Evolutionary conservation across 768 basidiomycete species (phyloP).

Genomic region (Auricularia cornea): DNA sequence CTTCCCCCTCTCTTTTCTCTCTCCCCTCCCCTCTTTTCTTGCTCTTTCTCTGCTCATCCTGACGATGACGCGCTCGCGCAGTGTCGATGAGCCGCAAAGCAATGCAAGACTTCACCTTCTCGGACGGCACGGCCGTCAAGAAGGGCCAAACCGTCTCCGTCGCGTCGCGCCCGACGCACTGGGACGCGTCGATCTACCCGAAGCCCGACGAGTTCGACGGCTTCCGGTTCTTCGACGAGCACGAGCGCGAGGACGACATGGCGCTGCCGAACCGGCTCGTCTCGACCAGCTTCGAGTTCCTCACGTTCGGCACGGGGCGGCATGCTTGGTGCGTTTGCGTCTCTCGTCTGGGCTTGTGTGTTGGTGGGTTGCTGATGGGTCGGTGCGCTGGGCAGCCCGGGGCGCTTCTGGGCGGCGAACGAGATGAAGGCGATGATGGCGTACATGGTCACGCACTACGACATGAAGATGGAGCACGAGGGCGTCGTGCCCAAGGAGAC

Average conservation of each 20-base stretch:
- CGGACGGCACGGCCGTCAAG: conserved; percentile 25
- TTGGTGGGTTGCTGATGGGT: too few species aligned
- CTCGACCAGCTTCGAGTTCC: conserved; percentile 23
- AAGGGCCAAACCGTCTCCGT: conserved; percentile 15
- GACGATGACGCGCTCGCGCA: too few species aligned
- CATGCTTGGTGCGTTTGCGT: conserved; percentile 29
- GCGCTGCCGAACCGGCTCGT: conserved; percentile 21
- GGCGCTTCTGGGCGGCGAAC: conserved; percentile 38
- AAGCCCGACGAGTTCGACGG: conserved; percentile 3
- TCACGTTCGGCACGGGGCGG: conserved; percentile 30
- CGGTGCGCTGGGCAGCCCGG: too few species aligned
- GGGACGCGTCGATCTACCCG: conserved; percentile 1
- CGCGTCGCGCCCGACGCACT: conserved; percentile 1
- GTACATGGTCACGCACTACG: too few species aligned
- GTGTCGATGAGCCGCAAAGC: conserved; percentile 20
- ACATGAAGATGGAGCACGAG: too few species aligned
- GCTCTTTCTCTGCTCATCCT: too few species aligned
- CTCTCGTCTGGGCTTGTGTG: too few species aligned
- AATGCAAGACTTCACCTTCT: conserved; percentile 26
- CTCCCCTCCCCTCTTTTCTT: too few species aligned
- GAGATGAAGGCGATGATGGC: conserved; percentile 12
- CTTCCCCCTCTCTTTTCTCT: too few species aligned
- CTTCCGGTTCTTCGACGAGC: conserved; percentile 1
- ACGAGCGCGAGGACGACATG: conserved; percentile 23
- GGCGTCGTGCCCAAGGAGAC: background rate